phyloP scores from a whole-genome alignment of 768 basidiomycete species.

The Trametes cingulata region DNA sequence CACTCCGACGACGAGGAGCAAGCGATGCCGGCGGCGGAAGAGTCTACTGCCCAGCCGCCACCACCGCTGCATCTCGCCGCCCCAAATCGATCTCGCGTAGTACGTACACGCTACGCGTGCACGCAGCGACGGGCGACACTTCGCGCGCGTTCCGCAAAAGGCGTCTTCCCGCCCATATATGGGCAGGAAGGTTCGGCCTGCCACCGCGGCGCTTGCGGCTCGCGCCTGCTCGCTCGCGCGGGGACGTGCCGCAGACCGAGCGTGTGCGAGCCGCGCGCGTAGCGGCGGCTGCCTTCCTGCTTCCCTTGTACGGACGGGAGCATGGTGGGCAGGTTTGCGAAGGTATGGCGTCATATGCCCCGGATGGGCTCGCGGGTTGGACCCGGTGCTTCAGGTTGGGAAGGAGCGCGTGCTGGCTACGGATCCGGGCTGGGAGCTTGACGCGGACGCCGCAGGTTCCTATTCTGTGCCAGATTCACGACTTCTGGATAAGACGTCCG shows the following conservation, averaged over 20 bases:
- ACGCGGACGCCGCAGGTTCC: no score
- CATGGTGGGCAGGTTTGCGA: no score
- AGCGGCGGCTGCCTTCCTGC: no score
- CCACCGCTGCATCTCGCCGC: neutral
- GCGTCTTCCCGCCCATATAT: slow-evolving; percentile 7
- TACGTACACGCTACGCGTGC: neutral
- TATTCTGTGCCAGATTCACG: no score
- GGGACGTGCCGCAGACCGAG: neutral
- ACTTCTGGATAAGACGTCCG: no score
- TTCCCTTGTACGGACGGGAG: no score
- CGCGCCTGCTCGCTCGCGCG: neutral
- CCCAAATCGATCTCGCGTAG: slow-evolving; percentile 7
- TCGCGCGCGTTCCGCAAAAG: slow-evolving; percentile 9
- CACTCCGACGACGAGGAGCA: neutral
- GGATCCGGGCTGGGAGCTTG: no score
- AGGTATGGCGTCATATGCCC: no score
- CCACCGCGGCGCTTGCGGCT: neutral
- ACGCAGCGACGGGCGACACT: neutral
- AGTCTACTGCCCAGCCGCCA: neutral
- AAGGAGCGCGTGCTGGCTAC: no score
- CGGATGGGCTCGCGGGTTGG: no score
- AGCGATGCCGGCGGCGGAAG: neutral
- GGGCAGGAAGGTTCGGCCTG: slow-evolving; percentile 16
- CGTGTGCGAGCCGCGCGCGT: no score
- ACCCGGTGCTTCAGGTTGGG: no score